Evolutionary conservation across 2,329 filamentous ascomycete genomes (phyloP).

Genomic region (Monosporascus sp.): DNA sequence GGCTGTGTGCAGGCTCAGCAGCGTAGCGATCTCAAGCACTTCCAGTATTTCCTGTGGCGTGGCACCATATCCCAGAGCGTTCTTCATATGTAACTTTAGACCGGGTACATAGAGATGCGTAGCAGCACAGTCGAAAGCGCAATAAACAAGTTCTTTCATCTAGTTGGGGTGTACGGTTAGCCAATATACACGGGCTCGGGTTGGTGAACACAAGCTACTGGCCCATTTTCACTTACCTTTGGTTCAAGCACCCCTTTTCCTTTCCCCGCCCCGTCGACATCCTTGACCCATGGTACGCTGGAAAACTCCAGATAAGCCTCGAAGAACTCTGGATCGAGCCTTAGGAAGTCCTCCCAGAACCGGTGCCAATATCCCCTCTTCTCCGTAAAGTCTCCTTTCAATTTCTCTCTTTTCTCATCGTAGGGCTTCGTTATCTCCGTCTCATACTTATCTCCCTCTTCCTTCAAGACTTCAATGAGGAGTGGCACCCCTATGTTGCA

Average conservation of each 20-base stretch:
- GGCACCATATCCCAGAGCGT: constrained; percentile 40
- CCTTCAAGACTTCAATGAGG: constrained; percentile 40
- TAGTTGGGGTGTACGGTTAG: constrained; percentile 2
- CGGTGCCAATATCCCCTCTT: constrained; percentile 42
- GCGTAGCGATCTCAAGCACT: constrained; percentile 38
- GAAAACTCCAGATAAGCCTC: constrained; percentile 41
- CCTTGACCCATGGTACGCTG: constrained; percentile 34
- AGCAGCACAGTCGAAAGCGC: constrained; percentile 40
- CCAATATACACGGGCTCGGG: no score
- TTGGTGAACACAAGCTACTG: no score
- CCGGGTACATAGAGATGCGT: constrained; percentile 43
- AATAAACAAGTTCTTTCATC: constrained; percentile 42
- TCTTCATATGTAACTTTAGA: constrained; percentile 42
- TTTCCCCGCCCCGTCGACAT: constrained; percentile 14
- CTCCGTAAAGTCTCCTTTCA: constrained; percentile 37
- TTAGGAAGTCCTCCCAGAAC: constrained; percentile 39
- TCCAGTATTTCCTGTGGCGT: constrained; percentile 43
- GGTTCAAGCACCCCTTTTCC: constrained; percentile 31
- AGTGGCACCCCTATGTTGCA: constrained; percentile 41
- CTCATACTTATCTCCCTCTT: constrained; percentile 27
- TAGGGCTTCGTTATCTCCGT: constrained; percentile 27
- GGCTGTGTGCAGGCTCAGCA: constrained; percentile 23
- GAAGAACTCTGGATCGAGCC: constrained; percentile 42
- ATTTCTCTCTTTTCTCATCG: constrained; percentile 27
- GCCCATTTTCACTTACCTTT: constrained; percentile 26